phyloP scores from a whole-genome alignment of 2,329 filamentous ascomycete genomes.

The Microdochium nivale region DNA sequence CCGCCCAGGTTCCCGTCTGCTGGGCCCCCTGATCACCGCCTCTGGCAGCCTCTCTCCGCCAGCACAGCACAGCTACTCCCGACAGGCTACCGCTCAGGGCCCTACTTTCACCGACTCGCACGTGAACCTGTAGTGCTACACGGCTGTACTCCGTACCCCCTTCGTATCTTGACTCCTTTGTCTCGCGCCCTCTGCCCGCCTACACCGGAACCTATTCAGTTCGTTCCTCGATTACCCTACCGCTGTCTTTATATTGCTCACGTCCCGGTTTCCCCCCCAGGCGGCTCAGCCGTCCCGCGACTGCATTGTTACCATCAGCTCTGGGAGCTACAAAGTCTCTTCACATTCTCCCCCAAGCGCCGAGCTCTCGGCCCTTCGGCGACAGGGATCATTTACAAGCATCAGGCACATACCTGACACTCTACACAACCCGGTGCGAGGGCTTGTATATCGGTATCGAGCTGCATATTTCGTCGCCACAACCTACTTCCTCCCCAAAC shows the following conservation, averaged over 20 bases:
- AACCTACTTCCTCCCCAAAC: background rate
- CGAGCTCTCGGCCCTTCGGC: background rate
- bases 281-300: no score
- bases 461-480: background rate
- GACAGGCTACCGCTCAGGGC: background rate
- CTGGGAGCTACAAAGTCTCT: no score
- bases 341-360: background rate
- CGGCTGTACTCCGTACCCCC: background rate
- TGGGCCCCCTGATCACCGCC: conserved; percentile 1
- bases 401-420: background rate
- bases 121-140: background rate
- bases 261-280: no score
- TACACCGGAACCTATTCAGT: background rate
- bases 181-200: background rate
- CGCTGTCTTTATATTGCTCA: no score
- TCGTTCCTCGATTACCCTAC: no score
- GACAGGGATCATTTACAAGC: background rate
- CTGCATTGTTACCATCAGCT: no score
- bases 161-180: background rate
- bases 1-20: background rate
- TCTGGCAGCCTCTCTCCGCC: background rate
- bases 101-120: background rate
- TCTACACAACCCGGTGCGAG: background rate
- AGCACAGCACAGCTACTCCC: background rate
- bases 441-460: background rate